These are phyloP conservation scores for Incumbomyces delicatus DNA, from an alignment of 2,329 filamentous ascomycete species.

Conservation along the genomic window DNA sequence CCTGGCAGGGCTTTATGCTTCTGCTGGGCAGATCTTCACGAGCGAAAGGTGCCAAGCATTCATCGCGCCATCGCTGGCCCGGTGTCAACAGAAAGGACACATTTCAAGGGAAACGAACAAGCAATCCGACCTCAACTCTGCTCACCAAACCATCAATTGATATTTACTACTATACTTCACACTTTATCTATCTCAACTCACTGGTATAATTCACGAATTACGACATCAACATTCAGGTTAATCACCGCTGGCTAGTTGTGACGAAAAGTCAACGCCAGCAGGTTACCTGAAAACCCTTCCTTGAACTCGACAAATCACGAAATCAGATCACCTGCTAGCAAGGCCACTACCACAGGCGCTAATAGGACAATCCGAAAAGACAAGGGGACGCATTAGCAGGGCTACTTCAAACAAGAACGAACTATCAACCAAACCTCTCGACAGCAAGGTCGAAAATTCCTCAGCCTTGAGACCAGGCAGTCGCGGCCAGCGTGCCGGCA, in stretches of 20 bases:
- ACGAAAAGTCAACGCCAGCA: slow-evolving; percentile 3
- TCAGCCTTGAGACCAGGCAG: slow-evolving; percentile 1
- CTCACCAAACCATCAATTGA: neutral
- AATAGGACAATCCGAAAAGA: neutral
- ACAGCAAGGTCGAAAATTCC: neutral
- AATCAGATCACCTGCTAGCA: neutral
- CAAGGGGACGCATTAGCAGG: neutral
- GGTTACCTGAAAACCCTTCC: neutral
- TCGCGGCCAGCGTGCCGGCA: slow-evolving; percentile 5
- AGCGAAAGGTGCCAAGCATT: neutral
- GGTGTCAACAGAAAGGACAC: too few species aligned
- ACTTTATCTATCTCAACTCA: neutral
- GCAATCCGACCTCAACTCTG: neutral
- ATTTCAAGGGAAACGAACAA: neutral
- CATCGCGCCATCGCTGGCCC: neutral
- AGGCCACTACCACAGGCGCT: slow-evolving; percentile 5
- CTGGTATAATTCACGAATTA: neutral
- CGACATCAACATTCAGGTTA: neutral
- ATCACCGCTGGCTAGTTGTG: slow-evolving; percentile 5
- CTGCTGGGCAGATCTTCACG: neutral
- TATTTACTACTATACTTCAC: neutral
- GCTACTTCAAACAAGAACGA: neutral
- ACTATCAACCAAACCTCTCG: neutral
- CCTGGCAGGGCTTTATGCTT: slow-evolving; percentile 2
- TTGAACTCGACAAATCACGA: neutral